Base-by-base conservation (phyloP, 2,329 filamentous ascomycete species). In the Fonsecaea pedrosoi region DNA sequence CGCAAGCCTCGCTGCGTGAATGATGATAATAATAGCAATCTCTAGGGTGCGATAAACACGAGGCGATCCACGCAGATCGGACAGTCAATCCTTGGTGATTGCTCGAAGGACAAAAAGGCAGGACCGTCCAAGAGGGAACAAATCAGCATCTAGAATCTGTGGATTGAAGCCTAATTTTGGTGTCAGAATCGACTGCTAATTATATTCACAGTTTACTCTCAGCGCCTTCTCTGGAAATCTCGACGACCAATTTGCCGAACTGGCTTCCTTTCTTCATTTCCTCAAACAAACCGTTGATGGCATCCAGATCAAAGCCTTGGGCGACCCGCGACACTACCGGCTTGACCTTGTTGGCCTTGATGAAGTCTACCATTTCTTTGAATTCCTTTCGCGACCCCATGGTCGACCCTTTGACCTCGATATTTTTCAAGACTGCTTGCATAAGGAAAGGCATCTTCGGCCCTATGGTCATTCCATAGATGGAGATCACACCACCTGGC, bases 381-480 rank as follows among this genome's bases (percentile, higher is more conserved):
- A 97, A 98, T 80, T 98, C 95, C 75, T 87, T 89, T 54, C 91
- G 85, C 34, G 92, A 96, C 0, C 94, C 94, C 94, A 98, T 97
- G 0, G 94, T 97, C 13, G 87, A 89, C 18, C 95, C 94, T 57
- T 86, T 86, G 34, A 98, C 84, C 72, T 98, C 94, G 61, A 97
- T 86, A 75, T 98, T 97, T 78, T 90, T 91, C 68, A 98, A 79
- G 13, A 95, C 90, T 0, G 93, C 93, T 67, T 83, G 80, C 91
- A 97, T 97, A 12, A 87, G 75, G 85, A 92, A 97, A 60, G 92
- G 88, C 89, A 96, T 94, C 80, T 90, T 92, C 1, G 94, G 94
- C 0, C 84, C 82, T 2, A 91, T 82, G 0, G 94, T 98, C 94
- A 98, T 97, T 68, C 95, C 94, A 77, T 98, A 98, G 72, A 89